phyloP scores from a whole-genome alignment of 2,329 filamentous ascomycete species.

The Tolypocladium paradoxum region DNA sequence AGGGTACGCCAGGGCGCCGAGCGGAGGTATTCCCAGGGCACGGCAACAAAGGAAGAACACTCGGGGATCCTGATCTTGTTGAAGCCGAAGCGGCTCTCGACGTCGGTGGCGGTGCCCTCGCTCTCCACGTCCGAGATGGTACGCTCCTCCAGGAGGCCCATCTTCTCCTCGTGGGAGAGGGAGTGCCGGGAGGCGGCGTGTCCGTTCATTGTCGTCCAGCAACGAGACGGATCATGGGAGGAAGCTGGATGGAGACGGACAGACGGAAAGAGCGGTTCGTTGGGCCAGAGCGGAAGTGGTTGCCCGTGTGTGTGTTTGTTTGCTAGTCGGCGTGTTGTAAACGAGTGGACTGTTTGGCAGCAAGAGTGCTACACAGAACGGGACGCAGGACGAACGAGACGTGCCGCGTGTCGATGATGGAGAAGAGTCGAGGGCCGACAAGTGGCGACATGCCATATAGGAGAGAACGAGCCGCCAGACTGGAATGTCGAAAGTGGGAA shows the following conservation, averaged over 20 bases:
- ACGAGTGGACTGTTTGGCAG: not conserved
- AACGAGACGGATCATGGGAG: conserved; percentile 3
- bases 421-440: not conserved
- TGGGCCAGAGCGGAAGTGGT: not conserved
- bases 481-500: not conserved
- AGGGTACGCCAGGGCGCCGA: conserved; percentile 25
- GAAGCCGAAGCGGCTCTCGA: conserved; percentile 21
- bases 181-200: conserved; percentile 22
- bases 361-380: not conserved
- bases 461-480: not conserved
- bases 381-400: not conserved
- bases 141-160: conserved; percentile 33
- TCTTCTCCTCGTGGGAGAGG: conserved; percentile 32
- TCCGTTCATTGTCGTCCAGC: conserved; percentile 30
- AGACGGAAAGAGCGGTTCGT: not conserved
- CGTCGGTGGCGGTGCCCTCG: conserved; percentile 25
- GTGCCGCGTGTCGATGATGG: not conserved
- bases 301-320: not conserved
- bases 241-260: not conserved
- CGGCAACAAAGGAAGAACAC: conserved; percentile 14
- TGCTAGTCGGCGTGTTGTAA: not conserved
- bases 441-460: too few relatives aligned
- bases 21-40: conserved; percentile 16
- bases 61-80: conserved; percentile 9
- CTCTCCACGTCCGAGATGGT: conserved; percentile 32